Base-by-base conservation (phyloP, 257 asterid genomes). In the Solanum habrochaites region DNA sequence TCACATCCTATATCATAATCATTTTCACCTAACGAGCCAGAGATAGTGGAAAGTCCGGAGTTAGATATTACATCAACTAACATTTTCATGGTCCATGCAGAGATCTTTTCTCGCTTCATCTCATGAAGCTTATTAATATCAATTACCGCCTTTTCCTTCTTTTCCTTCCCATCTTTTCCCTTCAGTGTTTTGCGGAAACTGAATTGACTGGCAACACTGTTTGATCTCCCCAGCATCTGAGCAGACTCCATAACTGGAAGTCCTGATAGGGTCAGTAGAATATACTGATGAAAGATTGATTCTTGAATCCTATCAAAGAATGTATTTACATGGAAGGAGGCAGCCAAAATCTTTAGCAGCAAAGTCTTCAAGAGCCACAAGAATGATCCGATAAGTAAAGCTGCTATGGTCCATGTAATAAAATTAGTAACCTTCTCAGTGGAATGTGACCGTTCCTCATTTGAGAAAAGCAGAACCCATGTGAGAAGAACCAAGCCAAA, bases 1-100 rank as follows among this genome's bases (percentile, higher is more conserved):
- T 91, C 96, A 35, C 89, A 85, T 29, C 88, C 91, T 72, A 87
- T 93, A 2, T 83, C 90, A 72, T 89, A 93, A 23, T 62, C 81
- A 71, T 91, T 87, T 75, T 93, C 95, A 69, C 90, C 98, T 6
- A 96, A 89, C 43, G 91, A 86, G 86, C 92, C 91, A 1, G 98
- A 94, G 83, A 96, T 88, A 83, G 98, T 94, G 73, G 95, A 86
- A 83, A 95, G 90, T 37, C 98, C 98, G 2, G 99, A 91, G 90
- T 91, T 93, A 43, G 96, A 91, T 89, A 96, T 91, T 82, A 88
- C 92, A 83, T 95, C 98, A 43, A 95, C 93, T 58, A 95, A 89
- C 97, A 89, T 94, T 84, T 95, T 95, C 96, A 96, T 93, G n/a
- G 99, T 96, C 98, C 97, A 95, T 25, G 99, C 95, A 8, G 98